Evolutionary conservation across 495 filamentous ascomycete species (phyloP).

Genomic region (Penicillium turbatum): DNA sequence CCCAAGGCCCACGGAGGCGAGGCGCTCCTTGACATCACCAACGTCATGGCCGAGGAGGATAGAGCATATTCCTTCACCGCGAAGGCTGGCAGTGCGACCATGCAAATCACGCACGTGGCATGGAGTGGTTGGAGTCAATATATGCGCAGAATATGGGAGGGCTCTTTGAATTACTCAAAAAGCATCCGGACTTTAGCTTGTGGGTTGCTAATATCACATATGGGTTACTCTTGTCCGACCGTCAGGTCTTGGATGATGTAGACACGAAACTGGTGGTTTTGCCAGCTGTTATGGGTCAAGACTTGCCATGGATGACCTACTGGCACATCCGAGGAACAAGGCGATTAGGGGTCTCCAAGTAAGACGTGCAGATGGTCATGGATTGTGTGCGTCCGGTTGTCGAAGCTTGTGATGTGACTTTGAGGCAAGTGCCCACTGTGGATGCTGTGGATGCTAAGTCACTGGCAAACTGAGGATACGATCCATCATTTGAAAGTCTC

Average conservation of each 20-base stretch:
- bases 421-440: conserved; percentile 11
- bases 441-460: background rate
- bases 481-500: background rate
- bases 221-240: conserved; percentile 49
- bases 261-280: conserved; percentile 49
- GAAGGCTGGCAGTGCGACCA: conserved; percentile 30
- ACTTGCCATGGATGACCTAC: conserved; percentile 38
- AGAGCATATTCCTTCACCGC: conserved; percentile 35
- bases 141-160: conserved; percentile 19
- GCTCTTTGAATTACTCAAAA: conserved; percentile 27
- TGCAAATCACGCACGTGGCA: conserved; percentile 31
- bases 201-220: conserved; percentile 40
- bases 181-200: conserved; percentile 11
- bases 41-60: conserved; percentile 34
- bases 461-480: background rate
- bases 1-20: conserved; percentile 40
- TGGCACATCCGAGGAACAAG: conserved; percentile 50
- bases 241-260: conserved; percentile 37
- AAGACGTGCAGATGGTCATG: conserved; percentile 40
- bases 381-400: conserved; percentile 17
- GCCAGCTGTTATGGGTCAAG: conserved; percentile 50
- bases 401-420: conserved; percentile 8
- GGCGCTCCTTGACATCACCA: conserved; percentile 33
- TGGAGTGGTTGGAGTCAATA: conserved; percentile 32
- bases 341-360: conserved; percentile 39